These are phyloP conservation scores for Akanthomyces muscarius DNA, from an alignment of 2,329 filamentous ascomycete species.

Conservation along the genomic window DNA sequence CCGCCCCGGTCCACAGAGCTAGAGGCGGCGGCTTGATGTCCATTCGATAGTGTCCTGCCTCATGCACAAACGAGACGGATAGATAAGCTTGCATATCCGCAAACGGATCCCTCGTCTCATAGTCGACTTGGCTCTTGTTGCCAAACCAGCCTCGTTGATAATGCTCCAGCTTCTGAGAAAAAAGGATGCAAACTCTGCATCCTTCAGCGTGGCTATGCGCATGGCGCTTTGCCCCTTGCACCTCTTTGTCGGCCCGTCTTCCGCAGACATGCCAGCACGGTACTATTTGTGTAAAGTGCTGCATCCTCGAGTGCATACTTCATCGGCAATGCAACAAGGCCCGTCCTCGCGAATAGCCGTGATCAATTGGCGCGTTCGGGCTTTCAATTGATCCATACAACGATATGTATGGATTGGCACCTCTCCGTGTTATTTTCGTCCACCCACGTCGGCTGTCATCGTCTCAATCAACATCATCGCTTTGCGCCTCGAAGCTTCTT, in stretches of 20 bases:
- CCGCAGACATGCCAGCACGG: not conserved
- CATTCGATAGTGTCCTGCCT: not conserved
- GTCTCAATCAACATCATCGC: too few species aligned
- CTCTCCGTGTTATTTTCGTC: too few species aligned
- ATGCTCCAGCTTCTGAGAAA: not conserved
- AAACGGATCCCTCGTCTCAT: not conserved
- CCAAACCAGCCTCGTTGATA: not conserved
- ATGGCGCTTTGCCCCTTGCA: too few species aligned
- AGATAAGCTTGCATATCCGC: constrained; percentile 10
- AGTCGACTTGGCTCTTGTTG: not conserved
- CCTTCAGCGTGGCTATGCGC: not conserved
- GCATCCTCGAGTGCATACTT: too few species aligned
- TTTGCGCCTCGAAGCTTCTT: too few species aligned
- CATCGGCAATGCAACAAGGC: too few species aligned
- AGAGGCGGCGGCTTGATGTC: not conserved
- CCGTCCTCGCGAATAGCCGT: too few species aligned
- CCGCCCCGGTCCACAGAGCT: not conserved
- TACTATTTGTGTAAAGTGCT: too few species aligned
- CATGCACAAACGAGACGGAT: not conserved
- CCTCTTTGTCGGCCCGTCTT: not conserved
- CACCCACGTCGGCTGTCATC: too few species aligned
- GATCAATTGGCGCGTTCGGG: too few species aligned
- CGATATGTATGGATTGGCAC: too few species aligned
- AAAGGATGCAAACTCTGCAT: not conserved
- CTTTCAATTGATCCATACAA: too few species aligned